Evolutionary conservation across 768 basidiomycete genomes (phyloP), one percentile per base, ranked within the genome.

Genomic region (Krasilnikovozyma curviuscula): DNA sequence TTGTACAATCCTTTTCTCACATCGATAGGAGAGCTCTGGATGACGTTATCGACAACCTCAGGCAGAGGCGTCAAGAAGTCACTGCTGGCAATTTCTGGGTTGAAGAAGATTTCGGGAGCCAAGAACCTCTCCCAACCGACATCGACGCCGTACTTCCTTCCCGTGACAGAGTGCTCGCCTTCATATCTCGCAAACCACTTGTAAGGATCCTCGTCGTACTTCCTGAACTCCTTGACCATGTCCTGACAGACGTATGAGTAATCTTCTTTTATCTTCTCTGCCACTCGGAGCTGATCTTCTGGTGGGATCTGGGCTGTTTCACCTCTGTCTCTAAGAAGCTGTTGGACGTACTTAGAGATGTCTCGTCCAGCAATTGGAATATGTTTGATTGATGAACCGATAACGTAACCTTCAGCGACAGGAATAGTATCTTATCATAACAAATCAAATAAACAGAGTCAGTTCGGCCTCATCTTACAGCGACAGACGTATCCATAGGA

Each of bases 201-300:
- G 66, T 79, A 79, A 2, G 91, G 93, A 58, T 97, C 91, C 46
- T 77, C 74, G 60, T 98, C 93, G 66, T 89, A 97, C 69, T 97
- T 98, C 65, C 84, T 76, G 66, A 97, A 93, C 71, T 98, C 93
- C 67, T 85, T 80, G 57, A 98, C 91, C 56, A 97, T 95, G 62
- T 97, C 93, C 65, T 93, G 88, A 63, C 93, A 98, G 35, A 95
- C 86, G 60, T 98, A 98, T 58, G 83, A 88, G 68, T 88, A 91
- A 59, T 84, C 83, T 70, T 98, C 93, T 68, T 98, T 98, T 58
- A 98, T 83, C 63, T 79, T 88, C 44, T 83, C 73, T 18, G 93
- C 89, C 64, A 97, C 76, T 57, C 75, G 76, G 48, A 95, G 63
- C 58, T 93, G 88, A 63, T 98, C 93, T 62, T 97, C 93, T 13